Base-by-base conservation (phyloP, 805 yeast genomes). In the Yamadazyma sp. region DNA sequence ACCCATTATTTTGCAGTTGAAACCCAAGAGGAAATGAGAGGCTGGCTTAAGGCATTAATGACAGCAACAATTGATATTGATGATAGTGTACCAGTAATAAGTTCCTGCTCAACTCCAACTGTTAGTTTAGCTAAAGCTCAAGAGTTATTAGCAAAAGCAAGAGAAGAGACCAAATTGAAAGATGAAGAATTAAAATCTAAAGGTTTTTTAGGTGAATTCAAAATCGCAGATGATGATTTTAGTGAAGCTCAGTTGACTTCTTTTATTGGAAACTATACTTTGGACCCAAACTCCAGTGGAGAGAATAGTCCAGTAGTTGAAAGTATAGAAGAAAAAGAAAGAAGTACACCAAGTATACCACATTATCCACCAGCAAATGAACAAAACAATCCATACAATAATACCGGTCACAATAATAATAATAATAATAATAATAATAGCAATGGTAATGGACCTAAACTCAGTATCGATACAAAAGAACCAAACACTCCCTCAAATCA, bases 1-100 rank as follows among this genome's bases (percentile, higher is more conserved):
- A 85, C 88, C 6, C 98, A 93, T 52, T 93, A 83, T 58, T 93
- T 93, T 71, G 97, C 98, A 0, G 96, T 91, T 28, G 97, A 93
- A 32, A 74, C 86, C 0, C 76, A 73, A 38, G 95, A 87, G 32
- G 98, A 91, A 44, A 84, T 91, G 96, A 73, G 96, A 54, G 75
- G 74, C 2, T 93, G 99, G 99, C 80, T 89, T 79, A 84, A 88
- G 35, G 95, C 96, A 0, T 68, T 93, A 42, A 86, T 89, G 78
- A 87, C 89, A 41, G 95, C 98, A 0, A 93, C 98, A 0, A 94
- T 93, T 49, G 99, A 93, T 55, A 72, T 94, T 37, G 98, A 93
- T 61, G 97, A 93, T 38, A 61, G 85, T 2, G 86, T 85, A 10
- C 97, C 98, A 1, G 93, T 87, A 2, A 82, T 89, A 7, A 83